Evolutionary conservation across 768 basidiomycete species (phyloP).

Genomic region (Mrakia frigida): DNA sequence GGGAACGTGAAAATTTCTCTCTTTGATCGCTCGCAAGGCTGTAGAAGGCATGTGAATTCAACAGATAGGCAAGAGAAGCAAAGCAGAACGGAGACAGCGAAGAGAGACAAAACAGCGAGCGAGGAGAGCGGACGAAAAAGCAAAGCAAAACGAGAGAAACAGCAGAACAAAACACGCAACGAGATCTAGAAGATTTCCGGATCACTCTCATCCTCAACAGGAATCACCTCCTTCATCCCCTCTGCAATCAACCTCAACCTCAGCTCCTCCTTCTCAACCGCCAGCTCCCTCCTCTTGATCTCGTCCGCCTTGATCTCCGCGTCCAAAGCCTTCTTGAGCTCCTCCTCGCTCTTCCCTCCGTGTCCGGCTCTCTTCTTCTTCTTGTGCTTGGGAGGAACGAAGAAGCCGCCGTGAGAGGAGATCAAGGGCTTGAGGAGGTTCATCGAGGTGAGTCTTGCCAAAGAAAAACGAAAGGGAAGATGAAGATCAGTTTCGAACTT

Average conservation of each 20-base stretch:
- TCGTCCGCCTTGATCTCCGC: slow-evolving; percentile 11
- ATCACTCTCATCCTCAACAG: background rate
- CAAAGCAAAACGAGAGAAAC: no score
- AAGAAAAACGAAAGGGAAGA: background rate
- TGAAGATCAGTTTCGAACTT: background rate
- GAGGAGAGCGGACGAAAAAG: background rate
- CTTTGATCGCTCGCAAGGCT: background rate
- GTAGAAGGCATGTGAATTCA: background rate
- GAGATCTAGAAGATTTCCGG: background rate
- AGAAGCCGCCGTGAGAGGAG: slow-evolving; percentile 9
- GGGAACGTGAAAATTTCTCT: background rate
- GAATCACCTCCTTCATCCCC: background rate
- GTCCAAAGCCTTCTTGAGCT: slow-evolving; percentile 7
- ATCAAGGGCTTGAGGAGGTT: background rate
- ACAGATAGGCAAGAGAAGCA: background rate
- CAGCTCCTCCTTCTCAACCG: background rate
- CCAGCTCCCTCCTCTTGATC: slow-evolving; percentile 9
- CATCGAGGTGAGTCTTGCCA: slow-evolving; percentile 5
- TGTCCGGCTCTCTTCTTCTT: slow-evolving; percentile 24
- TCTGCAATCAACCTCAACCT: background rate
- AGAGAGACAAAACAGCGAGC: background rate
- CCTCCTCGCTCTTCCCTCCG: slow-evolving; percentile 18
- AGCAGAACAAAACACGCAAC: background rate
- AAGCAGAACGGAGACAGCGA: background rate
- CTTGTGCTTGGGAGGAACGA: slow-evolving; percentile 23